phyloP scores from a whole-genome alignment of 2,329 filamentous ascomycete genomes.

The Exserohilum rostratum region DNA sequence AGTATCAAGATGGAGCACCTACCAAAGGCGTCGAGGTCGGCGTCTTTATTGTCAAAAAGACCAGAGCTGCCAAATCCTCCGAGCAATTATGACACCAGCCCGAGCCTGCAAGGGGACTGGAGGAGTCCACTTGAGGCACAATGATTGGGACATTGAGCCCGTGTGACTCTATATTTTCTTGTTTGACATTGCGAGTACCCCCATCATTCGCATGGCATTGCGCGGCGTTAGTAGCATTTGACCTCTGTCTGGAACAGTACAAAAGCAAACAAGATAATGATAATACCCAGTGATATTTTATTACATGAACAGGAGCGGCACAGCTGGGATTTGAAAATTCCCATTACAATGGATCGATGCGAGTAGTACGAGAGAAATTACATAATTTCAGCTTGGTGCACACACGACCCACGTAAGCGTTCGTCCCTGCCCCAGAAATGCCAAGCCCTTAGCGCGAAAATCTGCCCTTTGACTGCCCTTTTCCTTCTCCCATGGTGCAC shows the following conservation, averaged over 20 bases:
- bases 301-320: not conserved
- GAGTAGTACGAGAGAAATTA: too few species aligned
- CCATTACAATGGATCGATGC: not conserved
- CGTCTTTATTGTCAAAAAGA: conserved; percentile 54
- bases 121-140: not conserved
- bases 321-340: not conserved
- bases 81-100: conserved; percentile 1
- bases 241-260: conserved; percentile 10
- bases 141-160: not conserved
- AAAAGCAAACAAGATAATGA: conserved; percentile 20
- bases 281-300: conserved; percentile 17
- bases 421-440: conserved; percentile 1
- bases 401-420: not conserved
- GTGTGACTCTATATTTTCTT: not conserved
- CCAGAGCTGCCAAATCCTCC: conserved; percentile 11
- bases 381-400: not conserved
- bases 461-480: conserved; percentile 19
- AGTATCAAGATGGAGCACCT: conserved; percentile 53
- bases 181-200: conserved; percentile 3
- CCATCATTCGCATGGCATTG: conserved; percentile 24
- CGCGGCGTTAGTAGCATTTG: conserved; percentile 20
- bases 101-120: not conserved
- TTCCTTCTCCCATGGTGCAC: not conserved
- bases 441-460: conserved; percentile 34
- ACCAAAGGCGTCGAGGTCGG: conserved; percentile 55